These are phyloP conservation scores for Vigna nakashimae DNA, from an alignment of 306 rosid species.

Conservation along the genomic window DNA sequence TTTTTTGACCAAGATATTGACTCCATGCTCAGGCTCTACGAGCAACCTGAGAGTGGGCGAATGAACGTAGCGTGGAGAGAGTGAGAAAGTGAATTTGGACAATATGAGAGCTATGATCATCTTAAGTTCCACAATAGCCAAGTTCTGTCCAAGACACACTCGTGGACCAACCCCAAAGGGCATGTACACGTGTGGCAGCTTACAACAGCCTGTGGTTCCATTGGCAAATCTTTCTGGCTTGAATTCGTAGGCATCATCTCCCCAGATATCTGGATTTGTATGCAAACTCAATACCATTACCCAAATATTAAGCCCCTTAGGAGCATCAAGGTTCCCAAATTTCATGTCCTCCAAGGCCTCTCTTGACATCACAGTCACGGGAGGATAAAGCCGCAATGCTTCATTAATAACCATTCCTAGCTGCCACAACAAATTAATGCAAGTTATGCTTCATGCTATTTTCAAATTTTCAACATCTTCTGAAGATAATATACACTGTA, in stretches of 20 bases:
- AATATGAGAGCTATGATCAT: conserved; percentile 47
- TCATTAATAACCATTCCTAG: conserved; percentile 50
- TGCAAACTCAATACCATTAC: conserved; percentile 16
- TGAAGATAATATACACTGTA: not conserved
- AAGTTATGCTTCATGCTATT: not conserved
- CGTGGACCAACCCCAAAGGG: conserved; percentile 53
- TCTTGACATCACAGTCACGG: conserved; percentile 32
- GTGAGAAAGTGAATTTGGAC: conserved; percentile 50
- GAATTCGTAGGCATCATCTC: conserved; percentile 45
- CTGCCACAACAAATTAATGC: conserved; percentile 23
- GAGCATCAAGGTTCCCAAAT: conserved; percentile 40
- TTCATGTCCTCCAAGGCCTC: conserved; percentile 28
- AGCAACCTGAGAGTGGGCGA: conserved; percentile 41
- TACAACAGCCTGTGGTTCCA: conserved; percentile 44
- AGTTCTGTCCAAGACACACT: conserved; percentile 50
- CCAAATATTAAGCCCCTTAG: conserved; percentile 44
- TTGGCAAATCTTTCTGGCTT: conserved; percentile 51
- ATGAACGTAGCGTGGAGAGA: conserved; percentile 52
- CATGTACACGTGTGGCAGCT: conserved; percentile 47
- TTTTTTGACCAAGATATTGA: conserved; percentile 47
- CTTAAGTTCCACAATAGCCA: conserved; percentile 53
- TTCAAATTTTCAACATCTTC: not conserved
- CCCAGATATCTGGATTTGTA: conserved; percentile 45
- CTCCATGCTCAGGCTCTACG: conserved; percentile 53
- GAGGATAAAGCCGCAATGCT: conserved; percentile 47